Base-by-base conservation (phyloP, 495 filamentous ascomycete genomes). In the Rusavskia elegans region DNA sequence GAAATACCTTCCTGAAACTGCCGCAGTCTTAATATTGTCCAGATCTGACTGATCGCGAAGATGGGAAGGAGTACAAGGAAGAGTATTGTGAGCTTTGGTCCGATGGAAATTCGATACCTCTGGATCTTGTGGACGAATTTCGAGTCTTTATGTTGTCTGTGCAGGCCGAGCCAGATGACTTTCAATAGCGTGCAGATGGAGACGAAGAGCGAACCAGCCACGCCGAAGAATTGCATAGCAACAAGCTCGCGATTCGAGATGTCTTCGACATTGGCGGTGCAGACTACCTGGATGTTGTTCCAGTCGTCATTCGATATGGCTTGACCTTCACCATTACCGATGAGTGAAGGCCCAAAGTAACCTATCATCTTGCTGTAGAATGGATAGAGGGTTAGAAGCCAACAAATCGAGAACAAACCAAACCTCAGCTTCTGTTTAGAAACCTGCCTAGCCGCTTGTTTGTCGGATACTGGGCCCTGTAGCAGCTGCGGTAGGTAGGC, bases 21-120 rank as follows among this genome's bases (percentile, higher is more conserved):
- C 32, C 60, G 55, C 11, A 68, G 49, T 19, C 59, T 53, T 20
- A 61, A 62, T 17, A 69, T 48, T 8, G 55, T 59, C 63, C 64
- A 66, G 9, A 66, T 16, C 50, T 65, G 55, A 19, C 57, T 56
- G 3, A 65, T 44, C 1, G 55, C 56, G 40, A 69, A 44, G 23
- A 55, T 21, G 5, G 54, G 54, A 9, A 55, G 44, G 1, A 53
- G 38, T 16, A 57, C 17, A 30, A 56, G 17, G n/a, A 57, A 14
- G n/a, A 52, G 9, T 50, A 58, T 16, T 13, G 38, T 20, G 19
- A 51, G 48, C 14, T 19, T 27, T 36, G 32, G 36, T 45, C 32
- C 3, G 21, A 19, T 9, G 51, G 51, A 3, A 25, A 46, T 10
- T 25, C 23, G 0, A 29, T 48, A 14, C 25, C 9, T 21, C 25